A percentile compares a stretch with the other conserved stretches of the same genome.
Evolutionary conservation across 345 rosid species (phyloP).

Genomic region (Clarkia xantiana): DNA sequence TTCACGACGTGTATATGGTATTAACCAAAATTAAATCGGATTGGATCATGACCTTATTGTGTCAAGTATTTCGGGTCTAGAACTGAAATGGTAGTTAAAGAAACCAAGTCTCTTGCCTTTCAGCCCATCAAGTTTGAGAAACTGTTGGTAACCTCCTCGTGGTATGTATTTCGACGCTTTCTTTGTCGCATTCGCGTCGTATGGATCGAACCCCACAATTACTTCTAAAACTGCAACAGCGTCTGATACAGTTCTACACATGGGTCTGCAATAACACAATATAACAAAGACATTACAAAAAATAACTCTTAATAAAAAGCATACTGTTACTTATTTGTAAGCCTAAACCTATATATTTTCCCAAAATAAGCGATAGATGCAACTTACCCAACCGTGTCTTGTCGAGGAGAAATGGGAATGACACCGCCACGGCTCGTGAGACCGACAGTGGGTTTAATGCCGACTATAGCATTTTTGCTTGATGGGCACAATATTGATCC

Average conservation of each 20-base stretch:
- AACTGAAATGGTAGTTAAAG: constrained; percentile 9
- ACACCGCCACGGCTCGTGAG: constrained; percentile 75
- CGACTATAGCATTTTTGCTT: constrained; percentile 38
- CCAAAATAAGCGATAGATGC: no score
- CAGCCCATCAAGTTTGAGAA: constrained; percentile 12
- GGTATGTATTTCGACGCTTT: constrained; percentile 17
- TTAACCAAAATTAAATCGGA: neutral
- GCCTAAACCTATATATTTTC: no score
- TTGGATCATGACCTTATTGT: constrained; percentile 7
- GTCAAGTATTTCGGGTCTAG: constrained; percentile 6
- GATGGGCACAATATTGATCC: constrained; percentile 66
- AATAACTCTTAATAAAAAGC: no score
- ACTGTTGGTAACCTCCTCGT: constrained; percentile 23
- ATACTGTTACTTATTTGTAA: no score
- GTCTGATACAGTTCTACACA: constrained; percentile 18
- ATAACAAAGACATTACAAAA: neutral
- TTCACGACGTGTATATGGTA: neutral
- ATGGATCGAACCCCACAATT: constrained; percentile 20
- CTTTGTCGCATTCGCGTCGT: constrained; percentile 12
- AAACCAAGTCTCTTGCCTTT: constrained; percentile 20
- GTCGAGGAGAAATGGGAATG: constrained; percentile 50
- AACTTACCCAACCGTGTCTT: constrained; percentile 49
- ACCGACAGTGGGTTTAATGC: constrained; percentile 65
- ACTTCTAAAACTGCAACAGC: constrained; percentile 18
- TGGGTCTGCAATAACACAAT: constrained; percentile 12